Evolutionary conservation across 192 early-diverging fungal genomes (phyloP).

Genomic region (Podila verticillata): DNA sequence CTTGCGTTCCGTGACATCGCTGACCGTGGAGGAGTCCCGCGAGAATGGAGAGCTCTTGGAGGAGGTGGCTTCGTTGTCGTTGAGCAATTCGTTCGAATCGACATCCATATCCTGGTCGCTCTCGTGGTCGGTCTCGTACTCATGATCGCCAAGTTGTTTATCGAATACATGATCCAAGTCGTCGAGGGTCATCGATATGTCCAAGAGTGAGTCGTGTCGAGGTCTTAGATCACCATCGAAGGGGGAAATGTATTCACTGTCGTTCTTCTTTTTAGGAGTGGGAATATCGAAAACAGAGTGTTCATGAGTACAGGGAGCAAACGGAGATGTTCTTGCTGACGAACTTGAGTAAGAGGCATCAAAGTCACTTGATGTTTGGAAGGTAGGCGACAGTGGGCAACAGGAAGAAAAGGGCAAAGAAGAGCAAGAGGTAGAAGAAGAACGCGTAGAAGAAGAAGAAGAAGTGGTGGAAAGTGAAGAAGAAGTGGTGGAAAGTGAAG

Average conservation of each 20-base stretch:
- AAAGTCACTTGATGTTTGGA: neutral
- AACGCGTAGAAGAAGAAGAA: neutral
- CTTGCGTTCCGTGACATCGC: neutral
- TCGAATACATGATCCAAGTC: neutral
- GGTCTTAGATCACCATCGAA: neutral
- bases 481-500: slow-evolving; percentile 6
- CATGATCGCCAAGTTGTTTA: neutral
- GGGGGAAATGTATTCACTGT: slow-evolving; percentile 27
- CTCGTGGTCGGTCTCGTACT: slow-evolving; percentile 13
- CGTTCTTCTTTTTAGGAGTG: slow-evolving; percentile 21
- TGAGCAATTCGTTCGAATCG: slow-evolving; percentile 21
- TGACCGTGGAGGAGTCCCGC: slow-evolving; percentile 11
- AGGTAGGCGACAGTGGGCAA: neutral
- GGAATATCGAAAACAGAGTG: slow-evolving; percentile 11
- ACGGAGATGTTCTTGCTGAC: slow-evolving; percentile 13
- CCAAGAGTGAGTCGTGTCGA: neutral
- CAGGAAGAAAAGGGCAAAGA: neutral
- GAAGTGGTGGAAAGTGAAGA: slow-evolving; percentile 3
- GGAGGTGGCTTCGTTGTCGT: slow-evolving; percentile 5
- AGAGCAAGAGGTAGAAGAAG: slow-evolving; percentile 2
- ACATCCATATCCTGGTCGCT: slow-evolving; percentile 39
- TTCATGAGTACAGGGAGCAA: slow-evolving; percentile 24
- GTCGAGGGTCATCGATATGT: neutral
- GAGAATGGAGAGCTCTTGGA: slow-evolving; percentile 8
- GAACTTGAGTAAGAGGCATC: slow-evolving; percentile 13